Base-by-base conservation (phyloP, 2,329 filamentous ascomycete genomes). In the Penicillium sp. region DNA sequence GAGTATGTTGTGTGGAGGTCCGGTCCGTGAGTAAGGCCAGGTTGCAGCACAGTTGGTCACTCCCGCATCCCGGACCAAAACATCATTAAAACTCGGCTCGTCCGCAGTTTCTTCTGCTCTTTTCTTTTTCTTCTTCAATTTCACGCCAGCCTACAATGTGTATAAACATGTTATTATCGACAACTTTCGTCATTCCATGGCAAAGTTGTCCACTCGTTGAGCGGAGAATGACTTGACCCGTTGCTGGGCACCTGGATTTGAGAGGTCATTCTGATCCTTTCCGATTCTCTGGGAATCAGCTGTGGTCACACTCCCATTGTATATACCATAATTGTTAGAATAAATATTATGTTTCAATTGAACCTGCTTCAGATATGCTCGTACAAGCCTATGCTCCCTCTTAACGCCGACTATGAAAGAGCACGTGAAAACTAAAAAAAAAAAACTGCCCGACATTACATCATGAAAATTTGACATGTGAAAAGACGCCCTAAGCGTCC, bases 191-290 rank as follows among this genome's bases (percentile, higher is more conserved):
- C 71, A 64, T 66, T 69, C 67, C 72, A 74, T 83, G 77, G 74
- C 74, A 79, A 80, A 78, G 77, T 77, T 85, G 85, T 86, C 86
- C 85, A 87, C 83, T 83, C 82, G 83, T 86, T 86, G 84, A 73
- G 85, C 86, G 85, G 77, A 89, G 84, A 89, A 68, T 64, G 78
- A 80, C 78, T 67, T 68, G 73, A 82, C 85, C 85, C 84, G 83
- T 87, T 80, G 85, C 86, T 89, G 86, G 86, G 86, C 86, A 84
- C 86, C 86, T 82, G 83, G 78, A 77, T 82, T 86, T 83, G 84
- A 86, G 82, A 78, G 79, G 80, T 83, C 83, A 77, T 86, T 84
- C 75, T 76, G 82, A 83, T 80, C 77, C 79, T 81, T 76, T 66
- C 76, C 81, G 85, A 88, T 78, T 82, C 81, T 77, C 79, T 82